These are phyloP conservation scores for Yarrowia bubula DNA, from an alignment of 805 yeast genomes.

Conservation along the genomic window DNA sequence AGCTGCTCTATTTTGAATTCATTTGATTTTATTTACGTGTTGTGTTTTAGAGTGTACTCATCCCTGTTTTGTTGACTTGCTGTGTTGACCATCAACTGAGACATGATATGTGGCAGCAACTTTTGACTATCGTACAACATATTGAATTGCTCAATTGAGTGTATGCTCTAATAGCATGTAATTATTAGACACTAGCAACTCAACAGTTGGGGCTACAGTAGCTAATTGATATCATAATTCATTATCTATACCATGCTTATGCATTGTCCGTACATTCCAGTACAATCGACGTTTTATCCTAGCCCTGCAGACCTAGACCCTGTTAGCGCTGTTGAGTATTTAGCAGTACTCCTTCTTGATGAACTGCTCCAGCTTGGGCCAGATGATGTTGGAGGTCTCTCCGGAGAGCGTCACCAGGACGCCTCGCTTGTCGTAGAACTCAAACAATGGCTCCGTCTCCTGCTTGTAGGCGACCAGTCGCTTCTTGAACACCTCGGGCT, in stretches of 20 bases:
- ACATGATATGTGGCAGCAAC: too few species aligned
- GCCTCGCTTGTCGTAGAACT: slow-evolving; percentile 53
- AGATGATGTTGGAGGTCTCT: slow-evolving; percentile 78
- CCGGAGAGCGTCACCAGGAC: slow-evolving; percentile 63
- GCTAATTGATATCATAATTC: not conserved
- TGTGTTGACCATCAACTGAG: too few species aligned
- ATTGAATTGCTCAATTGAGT: too few species aligned
- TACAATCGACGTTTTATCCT: slow-evolving; percentile 1
- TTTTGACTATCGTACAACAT: too few species aligned
- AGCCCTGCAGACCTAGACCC: not conserved
- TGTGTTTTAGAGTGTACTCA: too few species aligned
- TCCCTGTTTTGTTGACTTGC: too few species aligned
- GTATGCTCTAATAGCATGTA: too few species aligned
- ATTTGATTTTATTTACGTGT: too few species aligned
- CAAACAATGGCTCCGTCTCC: slow-evolving; percentile 62
- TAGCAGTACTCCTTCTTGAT: slow-evolving; percentile 25
- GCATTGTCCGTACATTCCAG: slow-evolving; percentile 20
- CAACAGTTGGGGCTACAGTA: not conserved
- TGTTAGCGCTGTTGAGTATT: slow-evolving; percentile 9
- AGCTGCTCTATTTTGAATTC: too few species aligned
- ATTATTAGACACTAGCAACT: not conserved
- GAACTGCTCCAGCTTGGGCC: slow-evolving; percentile 57
- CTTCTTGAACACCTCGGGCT: slow-evolving; percentile 61
- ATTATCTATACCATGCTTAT: slow-evolving; percentile 19
- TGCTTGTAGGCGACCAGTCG: slow-evolving; percentile 62